These are phyloP conservation scores for Rhizopus arrhizus DNA, from an alignment of 371 early-diverging fungal species.

Conservation along the genomic window DNA sequence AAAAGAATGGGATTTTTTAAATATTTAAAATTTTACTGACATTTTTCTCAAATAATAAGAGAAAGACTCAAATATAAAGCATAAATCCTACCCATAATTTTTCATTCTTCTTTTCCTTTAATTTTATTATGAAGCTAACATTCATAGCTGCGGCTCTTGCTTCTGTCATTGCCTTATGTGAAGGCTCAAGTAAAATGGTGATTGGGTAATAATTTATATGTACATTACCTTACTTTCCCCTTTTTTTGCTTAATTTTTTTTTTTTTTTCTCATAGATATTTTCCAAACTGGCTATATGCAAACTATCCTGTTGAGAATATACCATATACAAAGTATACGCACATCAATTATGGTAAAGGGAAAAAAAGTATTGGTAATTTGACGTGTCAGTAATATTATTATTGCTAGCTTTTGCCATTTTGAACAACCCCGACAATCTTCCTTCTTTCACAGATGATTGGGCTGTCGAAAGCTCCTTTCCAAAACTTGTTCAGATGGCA, in stretches of 20 bases:
- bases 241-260: constrained; percentile 16
- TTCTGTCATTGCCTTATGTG: constrained; percentile 29
- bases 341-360: constrained; percentile 63
- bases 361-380: constrained; percentile 10
- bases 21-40: constrained; percentile 27
- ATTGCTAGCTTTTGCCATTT: constrained; percentile 43
- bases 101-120: not conserved
- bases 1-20: not conserved
- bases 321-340: constrained; percentile 56
- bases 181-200: constrained; percentile 32
- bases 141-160: constrained; percentile 25
- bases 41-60: constrained; percentile 9
- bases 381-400: not conserved
- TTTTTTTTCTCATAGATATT: constrained; percentile 45
- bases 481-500: constrained; percentile 52
- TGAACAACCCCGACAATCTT: constrained; percentile 31
- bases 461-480: constrained; percentile 43
- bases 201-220: constrained; percentile 31
- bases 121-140: constrained; percentile 20
- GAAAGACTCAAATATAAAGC: constrained; percentile 8
- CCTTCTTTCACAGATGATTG: constrained; percentile 57
- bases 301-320: constrained; percentile 53
- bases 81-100: not conserved
- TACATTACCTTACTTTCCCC: not conserved
- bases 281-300: constrained; percentile 63